Conservation (phyloP, 2,329 filamentous ascomycete species). For the Xylariaceae sp. region DNA sequence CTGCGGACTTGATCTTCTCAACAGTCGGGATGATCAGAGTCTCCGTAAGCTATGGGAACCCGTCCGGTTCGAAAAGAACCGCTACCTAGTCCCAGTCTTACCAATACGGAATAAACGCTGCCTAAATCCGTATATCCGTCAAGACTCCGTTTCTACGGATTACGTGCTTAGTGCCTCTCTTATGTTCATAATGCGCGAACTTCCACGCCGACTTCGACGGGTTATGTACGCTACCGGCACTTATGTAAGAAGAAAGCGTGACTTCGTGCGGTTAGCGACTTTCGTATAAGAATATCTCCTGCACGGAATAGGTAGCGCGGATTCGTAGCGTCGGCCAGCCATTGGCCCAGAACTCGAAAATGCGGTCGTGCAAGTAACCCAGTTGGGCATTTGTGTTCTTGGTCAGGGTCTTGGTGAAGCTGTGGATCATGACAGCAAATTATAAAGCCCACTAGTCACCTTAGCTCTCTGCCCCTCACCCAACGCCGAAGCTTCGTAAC, state of each 20-base stretch:
- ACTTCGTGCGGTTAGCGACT: background rate
- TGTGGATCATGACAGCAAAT: background rate
- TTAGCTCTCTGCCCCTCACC: background rate
- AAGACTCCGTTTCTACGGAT: too few relatives aligned
- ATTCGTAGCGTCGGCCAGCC: background rate
- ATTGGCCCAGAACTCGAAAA: background rate
- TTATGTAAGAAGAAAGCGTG: background rate
- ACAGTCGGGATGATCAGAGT: too few relatives aligned
- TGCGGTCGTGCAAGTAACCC: background rate
- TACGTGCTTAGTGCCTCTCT: too few relatives aligned
- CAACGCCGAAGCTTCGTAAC: background rate
- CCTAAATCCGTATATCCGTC: too few relatives aligned
- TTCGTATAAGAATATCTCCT: background rate
- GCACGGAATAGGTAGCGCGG: background rate
- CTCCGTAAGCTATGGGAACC: too few relatives aligned
- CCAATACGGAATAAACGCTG: too few relatives aligned
- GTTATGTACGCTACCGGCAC: too few relatives aligned
- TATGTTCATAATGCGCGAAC: too few relatives aligned
- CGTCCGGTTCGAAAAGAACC: too few relatives aligned
- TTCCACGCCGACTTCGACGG: too few relatives aligned
- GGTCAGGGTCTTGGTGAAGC: background rate
- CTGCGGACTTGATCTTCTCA: too few relatives aligned
- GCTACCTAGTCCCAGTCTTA: too few relatives aligned
- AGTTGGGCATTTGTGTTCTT: background rate
- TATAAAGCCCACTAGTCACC: background rate